A percentile compares a stretch with the other conserved stretches of the same genome.
Conservation (phyloP, 2,329 filamentous ascomycete genomes). For the Ascosphaera apis region DNA sequence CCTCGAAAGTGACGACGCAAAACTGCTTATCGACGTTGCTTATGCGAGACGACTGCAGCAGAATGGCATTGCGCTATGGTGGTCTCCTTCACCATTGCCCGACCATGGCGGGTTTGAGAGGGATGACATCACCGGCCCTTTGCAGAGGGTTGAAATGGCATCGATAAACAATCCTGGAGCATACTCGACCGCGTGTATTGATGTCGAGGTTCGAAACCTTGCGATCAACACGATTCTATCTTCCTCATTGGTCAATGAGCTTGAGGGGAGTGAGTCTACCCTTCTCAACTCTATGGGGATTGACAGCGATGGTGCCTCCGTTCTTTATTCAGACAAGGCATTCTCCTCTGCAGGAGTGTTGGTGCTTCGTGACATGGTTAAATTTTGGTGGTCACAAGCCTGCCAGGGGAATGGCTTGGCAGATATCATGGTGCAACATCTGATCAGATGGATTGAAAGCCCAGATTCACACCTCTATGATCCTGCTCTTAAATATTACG, state of each 20-base stretch:
- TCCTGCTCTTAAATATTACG: slow-evolving; percentile 80
- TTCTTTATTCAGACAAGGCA: slow-evolving; percentile 64
- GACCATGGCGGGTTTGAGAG: slow-evolving; percentile 93
- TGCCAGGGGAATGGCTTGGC: slow-evolving; percentile 82
- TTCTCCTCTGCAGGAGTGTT: slow-evolving; percentile 82
- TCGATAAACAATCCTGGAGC: slow-evolving; percentile 81
- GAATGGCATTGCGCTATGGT: slow-evolving; percentile 91
- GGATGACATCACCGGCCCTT: slow-evolving; percentile 61
- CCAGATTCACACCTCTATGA: slow-evolving; percentile 91
- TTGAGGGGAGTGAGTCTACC: slow-evolving; percentile 71
- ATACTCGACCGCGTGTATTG: slow-evolving; percentile 89
- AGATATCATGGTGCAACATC: slow-evolving; percentile 88
- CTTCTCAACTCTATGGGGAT: slow-evolving; percentile 52
- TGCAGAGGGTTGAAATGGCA: slow-evolving; percentile 81
- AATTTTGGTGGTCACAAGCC: slow-evolving; percentile 92
- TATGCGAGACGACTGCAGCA: slow-evolving; percentile 77
- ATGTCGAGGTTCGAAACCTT: slow-evolving; percentile 79
- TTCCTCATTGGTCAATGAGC: slow-evolving; percentile 86
- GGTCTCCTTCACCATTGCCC: slow-evolving; percentile 66
- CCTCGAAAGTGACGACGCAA: slow-evolving; percentile 76
- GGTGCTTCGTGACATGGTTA: slow-evolving; percentile 93
- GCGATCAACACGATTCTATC: slow-evolving; percentile 96
- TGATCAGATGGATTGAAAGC: slow-evolving; percentile 92
- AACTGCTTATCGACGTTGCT: slow-evolving; percentile 85
- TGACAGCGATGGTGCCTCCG: slow-evolving; percentile 38